Evolutionary conservation across 23 red algal species (phyloP), one percentile per base, ranked within the genome.

Genomic region (Chondrus crispus): DNA sequence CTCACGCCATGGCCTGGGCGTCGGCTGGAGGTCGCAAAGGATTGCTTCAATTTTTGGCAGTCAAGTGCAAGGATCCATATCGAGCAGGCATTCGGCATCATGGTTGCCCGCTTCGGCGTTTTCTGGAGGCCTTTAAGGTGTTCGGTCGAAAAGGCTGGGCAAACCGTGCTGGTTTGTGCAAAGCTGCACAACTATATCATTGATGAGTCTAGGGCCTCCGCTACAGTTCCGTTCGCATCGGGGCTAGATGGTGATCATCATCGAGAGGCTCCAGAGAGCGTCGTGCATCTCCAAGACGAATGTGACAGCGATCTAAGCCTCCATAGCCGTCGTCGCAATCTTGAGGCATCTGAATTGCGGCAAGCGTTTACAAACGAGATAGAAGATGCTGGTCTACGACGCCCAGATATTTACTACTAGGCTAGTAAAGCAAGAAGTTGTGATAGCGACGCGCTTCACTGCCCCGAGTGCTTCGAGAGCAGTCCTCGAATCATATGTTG

Each of bases 1-100:
- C 5, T 85, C n/a, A 85, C 52, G 33, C 81, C 81, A 13, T 64
- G 53, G 6, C 57, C 60, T 9, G 0, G 8, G 5, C 42, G 51
- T 28, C 40, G 43, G 36, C 8, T 70, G 9, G 20, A 0, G 3
- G 5, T 19, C 3, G 41, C 2, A 5, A 26, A 86, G 4, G 40
- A 71, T 16, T 69, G 26, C 22, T 68, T 68, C 46, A 86, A 86
- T 0, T 86, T 14, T 52, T 86, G 8, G 29, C 82, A 29, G 4
- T 86, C 82, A 14, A 68, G 41, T 5, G 7, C 40, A 3, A 26
- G 82, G 5, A 62, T 86, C 14, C 37, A 43, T 30, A 62, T 86
- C 0, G 82, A 86, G 41, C 82, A 86, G 62, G 82, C 82, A 5
- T 86, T 86, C 45, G 82, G 57, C 24, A 48, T 19, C 6, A 19